These are phyloP conservation scores for Lactarius deliciosus DNA, from an alignment of 768 basidiomycete species.

Conservation along the genomic window DNA sequence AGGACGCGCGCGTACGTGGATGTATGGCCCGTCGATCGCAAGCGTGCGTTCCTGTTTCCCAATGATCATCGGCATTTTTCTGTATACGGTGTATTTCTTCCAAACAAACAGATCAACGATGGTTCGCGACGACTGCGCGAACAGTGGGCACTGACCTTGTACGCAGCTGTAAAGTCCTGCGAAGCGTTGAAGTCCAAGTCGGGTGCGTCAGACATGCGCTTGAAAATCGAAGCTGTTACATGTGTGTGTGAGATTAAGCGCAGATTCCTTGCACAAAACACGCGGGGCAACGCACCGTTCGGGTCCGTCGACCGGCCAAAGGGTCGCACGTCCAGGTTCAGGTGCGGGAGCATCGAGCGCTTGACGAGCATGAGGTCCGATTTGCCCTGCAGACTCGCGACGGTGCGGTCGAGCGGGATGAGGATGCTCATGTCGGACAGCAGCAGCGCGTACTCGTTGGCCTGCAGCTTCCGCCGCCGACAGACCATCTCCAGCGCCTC, in stretches of 20 bases:
- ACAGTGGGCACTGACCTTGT: constrained; percentile 57
- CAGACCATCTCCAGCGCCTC: constrained; percentile 89
- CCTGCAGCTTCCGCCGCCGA: constrained; percentile 63
- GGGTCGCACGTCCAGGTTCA: constrained; percentile 68
- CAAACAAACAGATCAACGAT: background rate
- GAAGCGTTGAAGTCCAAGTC: constrained; percentile 51
- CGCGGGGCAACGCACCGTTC: constrained; percentile 57
- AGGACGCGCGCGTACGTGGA: constrained; percentile 57
- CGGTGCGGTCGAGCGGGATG: constrained; percentile 91
- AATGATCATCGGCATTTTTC: constrained; percentile 93
- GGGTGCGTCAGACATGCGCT: constrained; percentile 72
- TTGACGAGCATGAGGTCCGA: constrained; percentile 80
- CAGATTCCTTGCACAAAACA: no score
- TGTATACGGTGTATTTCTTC: constrained; percentile 87
- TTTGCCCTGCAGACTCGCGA: constrained; percentile 91
- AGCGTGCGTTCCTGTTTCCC: constrained; percentile 87
- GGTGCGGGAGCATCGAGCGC: constrained; percentile 67
- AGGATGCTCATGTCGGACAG: constrained; percentile 64
- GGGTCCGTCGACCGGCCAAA: constrained; percentile 82
- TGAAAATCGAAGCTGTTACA: constrained; percentile 84
- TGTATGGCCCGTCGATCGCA: constrained; percentile 93
- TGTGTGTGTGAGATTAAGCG: no score
- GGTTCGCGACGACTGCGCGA: background rate
- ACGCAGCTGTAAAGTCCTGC: constrained; percentile 80
- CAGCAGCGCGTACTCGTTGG: constrained; percentile 82